These are phyloP conservation scores for Pseudopyrenochaeta lycopersici DNA, from an alignment of 2,329 filamentous ascomycete species.

Conservation along the genomic window DNA sequence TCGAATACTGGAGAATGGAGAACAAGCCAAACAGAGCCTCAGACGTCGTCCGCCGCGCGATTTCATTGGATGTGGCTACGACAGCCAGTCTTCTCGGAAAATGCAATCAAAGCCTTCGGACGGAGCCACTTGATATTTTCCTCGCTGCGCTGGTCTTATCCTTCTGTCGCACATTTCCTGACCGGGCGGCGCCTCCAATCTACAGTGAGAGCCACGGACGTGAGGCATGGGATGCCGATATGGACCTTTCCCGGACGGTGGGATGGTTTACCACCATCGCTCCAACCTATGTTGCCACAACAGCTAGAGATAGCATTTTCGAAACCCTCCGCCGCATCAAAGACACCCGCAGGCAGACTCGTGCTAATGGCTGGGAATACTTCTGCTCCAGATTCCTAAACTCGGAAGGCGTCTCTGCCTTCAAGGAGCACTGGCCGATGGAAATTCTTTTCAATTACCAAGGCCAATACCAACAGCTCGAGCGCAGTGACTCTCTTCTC, in stretches of 20 bases:
- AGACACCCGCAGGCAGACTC: conserved; percentile 56
- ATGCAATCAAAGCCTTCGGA: conserved; percentile 55
- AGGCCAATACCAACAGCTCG: conserved; percentile 58
- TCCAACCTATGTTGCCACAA: conserved; percentile 45
- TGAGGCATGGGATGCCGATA: conserved; percentile 38
- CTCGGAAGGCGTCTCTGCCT: conserved; percentile 17
- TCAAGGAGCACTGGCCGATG: conserved; percentile 56
- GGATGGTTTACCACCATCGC: conserved; percentile 34
- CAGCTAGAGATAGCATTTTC: conserved; percentile 50
- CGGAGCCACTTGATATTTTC: conserved; percentile 53
- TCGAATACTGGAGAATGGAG: conserved; percentile 32
- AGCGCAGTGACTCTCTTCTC: conserved; percentile 59
- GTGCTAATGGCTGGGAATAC: conserved; percentile 56
- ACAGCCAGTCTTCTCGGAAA: conserved; percentile 16
- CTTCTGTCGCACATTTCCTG: conserved; percentile 58
- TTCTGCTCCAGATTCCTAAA: conserved; percentile 47
- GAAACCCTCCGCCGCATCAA: conserved; percentile 44
- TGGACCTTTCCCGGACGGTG: conserved; percentile 32
- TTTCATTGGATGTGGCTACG: conserved; percentile 12
- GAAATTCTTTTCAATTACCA: conserved; percentile 67
- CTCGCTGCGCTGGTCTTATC: conserved; percentile 39
- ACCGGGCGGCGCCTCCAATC: conserved; percentile 56
- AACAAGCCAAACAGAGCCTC: not conserved
- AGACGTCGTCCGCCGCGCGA: conserved; percentile 18
- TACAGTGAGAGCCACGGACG: conserved; percentile 31